Evolutionary conservation across 1,284 basidiomycete species (phyloP).

Genomic region (Ustanciosporium gigantosporum): DNA sequence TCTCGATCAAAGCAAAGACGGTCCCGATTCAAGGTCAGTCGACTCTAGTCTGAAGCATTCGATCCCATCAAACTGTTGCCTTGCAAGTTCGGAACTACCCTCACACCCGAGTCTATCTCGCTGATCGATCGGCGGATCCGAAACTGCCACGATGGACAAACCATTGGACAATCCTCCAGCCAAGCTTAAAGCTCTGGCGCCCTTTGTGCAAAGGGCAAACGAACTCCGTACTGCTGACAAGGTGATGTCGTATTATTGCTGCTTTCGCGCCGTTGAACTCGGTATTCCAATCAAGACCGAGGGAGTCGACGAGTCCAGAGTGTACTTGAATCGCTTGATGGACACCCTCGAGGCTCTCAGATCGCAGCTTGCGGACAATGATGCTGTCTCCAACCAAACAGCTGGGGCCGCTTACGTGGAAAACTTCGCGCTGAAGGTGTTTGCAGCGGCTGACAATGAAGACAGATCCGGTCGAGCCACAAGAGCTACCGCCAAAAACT

Average conservation of each 20-base stretch:
- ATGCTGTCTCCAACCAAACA: constrained; percentile 80
- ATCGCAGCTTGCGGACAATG: constrained; percentile 72
- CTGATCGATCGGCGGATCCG: no score
- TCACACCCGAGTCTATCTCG: no score
- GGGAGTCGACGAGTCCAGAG: constrained; percentile 67
- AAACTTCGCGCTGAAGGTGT: constrained; percentile 89
- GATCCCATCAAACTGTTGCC: no score
- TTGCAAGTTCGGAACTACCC: no score
- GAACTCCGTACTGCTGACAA: constrained; percentile 82
- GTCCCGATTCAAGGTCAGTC: no score
- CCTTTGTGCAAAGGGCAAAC: constrained; percentile 85
- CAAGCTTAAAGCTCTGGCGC: constrained; percentile 66
- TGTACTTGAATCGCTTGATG: constrained; percentile 75
- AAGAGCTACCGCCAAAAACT: constrained; percentile 81
- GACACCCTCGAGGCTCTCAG: constrained; percentile 81
- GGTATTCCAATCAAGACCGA: constrained; percentile 74
- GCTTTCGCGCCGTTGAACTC: constrained; percentile 83
- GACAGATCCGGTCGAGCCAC: constrained; percentile 77
- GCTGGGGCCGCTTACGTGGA: constrained; percentile 86
- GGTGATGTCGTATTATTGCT: constrained; percentile 92
- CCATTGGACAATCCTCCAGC: constrained; percentile 32
- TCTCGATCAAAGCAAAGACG: no score
- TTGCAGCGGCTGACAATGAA: constrained; percentile 84
- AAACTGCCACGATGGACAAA: constrained; percentile 20
- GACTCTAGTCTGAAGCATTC: no score